Evolutionary conservation across 148 eudicot species (phyloP), one percentile per base, ranked within the genome.

Genomic region (Vaccinium macrocarpon): DNA sequence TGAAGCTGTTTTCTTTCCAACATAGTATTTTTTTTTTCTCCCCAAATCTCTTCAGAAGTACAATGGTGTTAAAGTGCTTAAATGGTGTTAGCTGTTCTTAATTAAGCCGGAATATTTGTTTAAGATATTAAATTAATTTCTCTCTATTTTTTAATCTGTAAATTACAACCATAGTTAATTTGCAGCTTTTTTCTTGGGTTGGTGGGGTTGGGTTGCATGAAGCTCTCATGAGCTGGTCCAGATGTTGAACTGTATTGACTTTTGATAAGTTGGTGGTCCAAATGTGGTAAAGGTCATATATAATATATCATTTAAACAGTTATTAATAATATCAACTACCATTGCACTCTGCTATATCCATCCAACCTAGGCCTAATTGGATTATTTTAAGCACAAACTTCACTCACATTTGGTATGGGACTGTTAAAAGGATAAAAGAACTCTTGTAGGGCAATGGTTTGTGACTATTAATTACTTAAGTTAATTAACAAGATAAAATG

Each of bases 221-320:
- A 35, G 48, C 51, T 82, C 61, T 71, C 72, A 77, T 82, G 35
- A 85, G 83, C 88, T 87, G 91, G 92, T 88, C 91, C 92, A 81
- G 55, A 25, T 62, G 84, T 68, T 82, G 75, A 68, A 68, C 86
- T 82, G 73, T 81, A 32, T 35, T 86, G 84, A 42, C 78, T 82
- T 84, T 80, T 83, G 76, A 86, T 86, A 5, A 61, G 35, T 76
- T 57, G 71, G 86, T 88, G 88, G 90, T 90, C 92, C 86, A 61
- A 72, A 72, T 83, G 59, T 70, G 61, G 82, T 49, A 42, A 82
- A 82, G 84, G n/a, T 89, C 85, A 68, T 81, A 64, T 23, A 29
- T 25, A 70, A 70, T 29, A 59, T 21, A 38, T 32, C 72, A 16
- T 59, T 74, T 27, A 64, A 80, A 75, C 74, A 48, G n/a, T 81